phyloP scores from a whole-genome alignment of 129 eudicot genomes.

The Scalesia atractyloides region DNA sequence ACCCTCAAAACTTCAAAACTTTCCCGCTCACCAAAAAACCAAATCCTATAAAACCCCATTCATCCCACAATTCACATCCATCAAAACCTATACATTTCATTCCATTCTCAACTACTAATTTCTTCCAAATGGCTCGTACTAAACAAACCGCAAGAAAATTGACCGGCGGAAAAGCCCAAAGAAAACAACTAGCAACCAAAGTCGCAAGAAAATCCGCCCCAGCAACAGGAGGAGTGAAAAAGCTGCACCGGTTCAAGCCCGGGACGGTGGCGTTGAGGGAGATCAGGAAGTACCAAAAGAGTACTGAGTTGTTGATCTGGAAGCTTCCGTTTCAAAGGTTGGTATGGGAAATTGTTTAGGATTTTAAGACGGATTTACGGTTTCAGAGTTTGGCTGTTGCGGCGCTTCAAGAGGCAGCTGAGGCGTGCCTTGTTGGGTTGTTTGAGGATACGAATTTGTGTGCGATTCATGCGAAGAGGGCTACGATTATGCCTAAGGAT shows the following conservation, averaged over 20 bases:
- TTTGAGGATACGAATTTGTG: neutral
- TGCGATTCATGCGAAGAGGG: slow-evolving; percentile 1
- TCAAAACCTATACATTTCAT: neutral
- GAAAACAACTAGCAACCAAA: neutral
- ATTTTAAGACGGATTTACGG: neutral
- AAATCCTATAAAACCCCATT: neutral
- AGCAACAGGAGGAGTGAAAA: slow-evolving; percentile 1
- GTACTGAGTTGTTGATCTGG: neutral
- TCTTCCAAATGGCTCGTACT: neutral
- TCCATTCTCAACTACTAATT: neutral
- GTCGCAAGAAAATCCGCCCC: neutral
- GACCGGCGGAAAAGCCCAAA: neutral
- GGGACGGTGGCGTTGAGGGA: neutral
- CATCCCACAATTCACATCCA: neutral
- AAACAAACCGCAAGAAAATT: slow-evolving; percentile 4
- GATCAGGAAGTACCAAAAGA: slow-evolving; percentile 2
- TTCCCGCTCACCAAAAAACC: neutral
- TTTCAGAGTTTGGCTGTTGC: neutral
- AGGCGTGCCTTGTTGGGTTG: neutral
- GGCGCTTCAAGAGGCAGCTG: neutral
- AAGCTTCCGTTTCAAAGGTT: slow-evolving; percentile 6
- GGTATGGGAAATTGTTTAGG: slow-evolving; percentile 1
- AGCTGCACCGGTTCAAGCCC: neutral
- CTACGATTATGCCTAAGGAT: neutral
- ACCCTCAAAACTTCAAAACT: neutral